These are phyloP conservation scores for Calonectria honghensis DNA, from an alignment of 2,329 filamentous ascomycete species.

Conservation along the genomic window DNA sequence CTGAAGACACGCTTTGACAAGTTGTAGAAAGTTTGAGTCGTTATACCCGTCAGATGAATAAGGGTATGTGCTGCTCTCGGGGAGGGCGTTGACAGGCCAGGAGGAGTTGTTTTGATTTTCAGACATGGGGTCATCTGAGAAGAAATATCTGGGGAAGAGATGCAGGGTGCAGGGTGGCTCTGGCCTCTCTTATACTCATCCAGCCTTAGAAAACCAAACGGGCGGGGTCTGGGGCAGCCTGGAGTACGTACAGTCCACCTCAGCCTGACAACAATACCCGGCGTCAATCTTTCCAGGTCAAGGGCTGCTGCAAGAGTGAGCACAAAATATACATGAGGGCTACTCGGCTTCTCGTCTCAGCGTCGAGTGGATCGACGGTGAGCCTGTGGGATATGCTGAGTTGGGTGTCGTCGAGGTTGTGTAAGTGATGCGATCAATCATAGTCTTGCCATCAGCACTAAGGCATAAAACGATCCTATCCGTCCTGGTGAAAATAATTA, in stretches of 20 bases:
- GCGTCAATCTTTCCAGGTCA: neutral
- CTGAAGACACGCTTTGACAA: neutral
- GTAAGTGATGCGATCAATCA: neutral
- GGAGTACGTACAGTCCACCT: constrained; percentile 3
- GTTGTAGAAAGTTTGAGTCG: neutral
- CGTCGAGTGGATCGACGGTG: neutral
- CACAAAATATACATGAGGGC: neutral
- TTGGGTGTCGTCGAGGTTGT: neutral
- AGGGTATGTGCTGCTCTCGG: neutral
- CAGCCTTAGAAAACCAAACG: neutral
- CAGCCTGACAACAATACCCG: neutral
- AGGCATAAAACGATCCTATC: neutral
- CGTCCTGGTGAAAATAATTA: neutral
- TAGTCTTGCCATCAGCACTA: neutral
- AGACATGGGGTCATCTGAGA: neutral
- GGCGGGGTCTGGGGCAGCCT: neutral
- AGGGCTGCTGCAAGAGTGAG: neutral
- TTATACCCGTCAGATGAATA: neutral
- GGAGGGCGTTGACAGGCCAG: neutral
- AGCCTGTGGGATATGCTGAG: neutral
- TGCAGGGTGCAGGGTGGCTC: neutral
- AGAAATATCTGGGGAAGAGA: neutral
- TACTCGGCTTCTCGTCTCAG: neutral
- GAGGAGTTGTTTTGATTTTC: neutral
- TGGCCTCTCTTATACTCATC: neutral